Conservation (phyloP, 148 eudicot genomes). For the Amaranthus hypochondriacus region DNA sequence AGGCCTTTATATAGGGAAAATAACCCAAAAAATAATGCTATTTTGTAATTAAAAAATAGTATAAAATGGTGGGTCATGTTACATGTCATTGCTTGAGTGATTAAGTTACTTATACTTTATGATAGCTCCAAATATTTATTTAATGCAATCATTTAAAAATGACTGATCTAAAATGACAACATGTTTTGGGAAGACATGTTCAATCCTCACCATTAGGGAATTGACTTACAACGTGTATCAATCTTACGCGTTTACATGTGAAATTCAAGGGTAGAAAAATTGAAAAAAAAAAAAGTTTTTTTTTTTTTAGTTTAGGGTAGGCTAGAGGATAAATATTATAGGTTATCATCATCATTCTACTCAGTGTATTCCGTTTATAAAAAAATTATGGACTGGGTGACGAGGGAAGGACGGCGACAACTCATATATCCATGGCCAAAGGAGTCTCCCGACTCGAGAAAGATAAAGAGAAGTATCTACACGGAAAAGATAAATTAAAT, state of each 20-base stretch:
- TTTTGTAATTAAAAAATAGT: background rate
- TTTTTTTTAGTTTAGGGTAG: too few relatives aligned
- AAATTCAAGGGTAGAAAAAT: background rate
- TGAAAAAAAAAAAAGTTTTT: background rate
- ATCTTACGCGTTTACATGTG: background rate
- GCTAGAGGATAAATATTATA: too few relatives aligned
- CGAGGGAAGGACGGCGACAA: too few relatives aligned
- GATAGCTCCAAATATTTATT: background rate
- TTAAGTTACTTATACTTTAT: background rate
- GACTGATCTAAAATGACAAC: slow-evolving; percentile 1
- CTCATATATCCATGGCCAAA: too few relatives aligned
- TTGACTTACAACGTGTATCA: background rate
- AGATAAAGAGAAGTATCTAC: too few relatives aligned
- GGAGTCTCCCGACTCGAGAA: too few relatives aligned
- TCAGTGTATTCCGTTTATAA: too few relatives aligned
- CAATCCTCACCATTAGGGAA: background rate
- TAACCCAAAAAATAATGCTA: background rate
- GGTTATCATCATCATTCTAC: too few relatives aligned
- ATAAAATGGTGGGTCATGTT: background rate
- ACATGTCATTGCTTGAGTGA: slow-evolving; percentile 6
- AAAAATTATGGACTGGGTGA: too few relatives aligned
- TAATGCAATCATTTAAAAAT: slow-evolving; percentile 9
- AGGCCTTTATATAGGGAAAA: slow-evolving; percentile 19
- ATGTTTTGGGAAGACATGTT: background rate
- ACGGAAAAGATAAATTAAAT: too few relatives aligned